phyloP scores from a whole-genome alignment of 2,329 filamentous ascomycete species.

The Phaeosphaeria sp. region DNA sequence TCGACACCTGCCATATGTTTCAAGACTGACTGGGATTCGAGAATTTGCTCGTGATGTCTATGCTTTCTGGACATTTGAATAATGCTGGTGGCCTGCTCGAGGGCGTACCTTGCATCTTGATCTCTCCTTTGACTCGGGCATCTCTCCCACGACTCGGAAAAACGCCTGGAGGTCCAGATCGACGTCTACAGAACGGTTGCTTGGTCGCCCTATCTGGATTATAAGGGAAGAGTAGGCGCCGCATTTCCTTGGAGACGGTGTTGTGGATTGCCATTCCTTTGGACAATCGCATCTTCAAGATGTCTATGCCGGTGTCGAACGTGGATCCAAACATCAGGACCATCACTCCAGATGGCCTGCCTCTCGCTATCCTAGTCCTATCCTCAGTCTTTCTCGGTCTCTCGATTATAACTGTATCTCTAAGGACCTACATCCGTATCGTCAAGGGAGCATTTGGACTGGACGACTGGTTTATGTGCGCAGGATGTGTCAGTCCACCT shows the following conservation, averaged over 20 bases:
- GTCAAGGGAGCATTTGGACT: slow-evolving; percentile 21
- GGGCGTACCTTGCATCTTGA: not conserved
- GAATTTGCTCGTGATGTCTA: not conserved
- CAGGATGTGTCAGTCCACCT: slow-evolving; percentile 16
- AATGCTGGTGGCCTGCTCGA: not conserved
- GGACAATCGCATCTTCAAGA: not conserved
- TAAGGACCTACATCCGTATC: slow-evolving; percentile 23
- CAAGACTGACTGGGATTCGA: not conserved
- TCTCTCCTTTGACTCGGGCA: not conserved
- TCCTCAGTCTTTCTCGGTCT: slow-evolving; percentile 22
- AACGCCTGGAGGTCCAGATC: not conserved
- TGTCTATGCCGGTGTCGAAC: not conserved
- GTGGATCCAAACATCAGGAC: slow-evolving; percentile 19
- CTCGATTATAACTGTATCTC: slow-evolving; percentile 19
- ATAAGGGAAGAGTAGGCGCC: slow-evolving; percentile 1
- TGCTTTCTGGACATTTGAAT: not conserved
- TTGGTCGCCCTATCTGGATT: not conserved
- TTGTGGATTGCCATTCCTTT: not conserved
- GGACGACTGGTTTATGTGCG: slow-evolving; percentile 25
- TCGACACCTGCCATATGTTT: not conserved
- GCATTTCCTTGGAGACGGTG: not conserved
- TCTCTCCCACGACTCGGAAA: not conserved
- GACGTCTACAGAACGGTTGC: not conserved
- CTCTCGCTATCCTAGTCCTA: slow-evolving; percentile 23
- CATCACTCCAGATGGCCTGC: slow-evolving; percentile 20